Conservation (phyloP, 805 yeast genomes). For the Monosporozyma yasuniensis region DNA sequence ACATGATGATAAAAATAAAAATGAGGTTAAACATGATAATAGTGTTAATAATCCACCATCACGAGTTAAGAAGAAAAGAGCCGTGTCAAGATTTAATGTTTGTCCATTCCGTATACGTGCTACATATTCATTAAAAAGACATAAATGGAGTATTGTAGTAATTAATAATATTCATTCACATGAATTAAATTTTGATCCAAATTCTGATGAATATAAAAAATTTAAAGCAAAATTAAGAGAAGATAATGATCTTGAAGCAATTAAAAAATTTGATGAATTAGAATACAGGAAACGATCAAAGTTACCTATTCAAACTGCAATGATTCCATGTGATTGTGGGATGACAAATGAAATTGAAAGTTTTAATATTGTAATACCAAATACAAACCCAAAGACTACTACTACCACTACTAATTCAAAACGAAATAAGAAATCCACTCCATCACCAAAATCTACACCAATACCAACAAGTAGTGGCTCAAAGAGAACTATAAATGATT, state of each 20-base stretch:
- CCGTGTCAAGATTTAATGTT: constrained; percentile 27
- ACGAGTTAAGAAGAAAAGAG: constrained; percentile 21
- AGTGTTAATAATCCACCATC: background rate
- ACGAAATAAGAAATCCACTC: background rate
- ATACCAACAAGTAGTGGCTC: background rate
- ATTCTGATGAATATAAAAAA: constrained; percentile 29
- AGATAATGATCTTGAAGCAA: constrained; percentile 25
- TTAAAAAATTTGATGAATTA: constrained; percentile 30
- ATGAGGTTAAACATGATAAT: background rate
- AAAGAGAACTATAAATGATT: background rate
- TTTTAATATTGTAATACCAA: constrained; percentile 29
- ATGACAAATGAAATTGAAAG: constrained; percentile 30
- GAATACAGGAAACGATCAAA: constrained; percentile 28
- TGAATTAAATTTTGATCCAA: constrained; percentile 31
- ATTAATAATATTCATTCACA: constrained; percentile 56
- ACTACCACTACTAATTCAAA: background rate
- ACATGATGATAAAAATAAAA: constrained; percentile 3
- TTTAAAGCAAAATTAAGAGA: constrained; percentile 25
- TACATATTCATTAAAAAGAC: constrained; percentile 43
- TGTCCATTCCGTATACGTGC: constrained; percentile 65
- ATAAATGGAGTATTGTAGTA: constrained; percentile 52
- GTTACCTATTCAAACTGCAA: constrained; percentile 25
- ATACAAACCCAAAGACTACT: background rate
- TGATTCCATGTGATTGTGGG: constrained; percentile 33
- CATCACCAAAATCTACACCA: background rate